Evolutionary conservation across 306 rosid species (phyloP).

Genomic region (Hippophae gyantsensis): DNA sequence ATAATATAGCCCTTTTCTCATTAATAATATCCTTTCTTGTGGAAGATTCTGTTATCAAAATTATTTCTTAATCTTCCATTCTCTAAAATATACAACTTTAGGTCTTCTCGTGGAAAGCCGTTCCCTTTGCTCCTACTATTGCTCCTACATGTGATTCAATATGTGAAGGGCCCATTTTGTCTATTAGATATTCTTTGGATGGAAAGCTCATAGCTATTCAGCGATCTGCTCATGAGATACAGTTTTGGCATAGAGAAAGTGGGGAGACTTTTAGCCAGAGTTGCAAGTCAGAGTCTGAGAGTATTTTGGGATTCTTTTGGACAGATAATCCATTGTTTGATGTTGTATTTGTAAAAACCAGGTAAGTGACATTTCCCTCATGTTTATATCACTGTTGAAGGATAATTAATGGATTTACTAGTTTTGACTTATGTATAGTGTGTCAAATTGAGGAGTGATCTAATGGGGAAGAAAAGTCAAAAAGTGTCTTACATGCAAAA

Average conservation of each 20-base stretch:
- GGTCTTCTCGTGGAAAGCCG: slow-evolving; percentile 89
- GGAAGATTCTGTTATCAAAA: slow-evolving; percentile 1
- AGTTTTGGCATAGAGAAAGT: slow-evolving; percentile 68
- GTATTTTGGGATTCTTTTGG: slow-evolving; percentile 92
- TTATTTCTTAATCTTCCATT: slow-evolving; percentile 5
- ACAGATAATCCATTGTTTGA: slow-evolving; percentile 77
- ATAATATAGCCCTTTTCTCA: neutral
- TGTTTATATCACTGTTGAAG: neutral
- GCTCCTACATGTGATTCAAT: slow-evolving; percentile 57
- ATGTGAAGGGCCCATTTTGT: slow-evolving; percentile 73
- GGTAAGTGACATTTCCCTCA: slow-evolving; percentile 33
- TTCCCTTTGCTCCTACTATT: slow-evolving; percentile 59
- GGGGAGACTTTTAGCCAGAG: slow-evolving; percentile 67
- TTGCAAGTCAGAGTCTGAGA: slow-evolving; percentile 78
- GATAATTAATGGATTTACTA: too few species aligned
- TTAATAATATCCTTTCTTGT: neutral
- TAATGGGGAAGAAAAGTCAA: too few species aligned
- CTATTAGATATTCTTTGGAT: slow-evolving; percentile 80
- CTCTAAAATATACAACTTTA: slow-evolving; percentile 10
- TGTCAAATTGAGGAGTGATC: too few species aligned
- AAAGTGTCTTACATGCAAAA: too few species aligned
- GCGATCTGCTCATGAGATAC: slow-evolving; percentile 65
- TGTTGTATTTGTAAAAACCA: slow-evolving; percentile 80
- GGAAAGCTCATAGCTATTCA: slow-evolving; percentile 68
- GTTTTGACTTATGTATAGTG: too few species aligned